Evolutionary conservation across 768 basidiomycete genomes (phyloP).

Genomic region (Rhizopogon vesiculosus): DNA sequence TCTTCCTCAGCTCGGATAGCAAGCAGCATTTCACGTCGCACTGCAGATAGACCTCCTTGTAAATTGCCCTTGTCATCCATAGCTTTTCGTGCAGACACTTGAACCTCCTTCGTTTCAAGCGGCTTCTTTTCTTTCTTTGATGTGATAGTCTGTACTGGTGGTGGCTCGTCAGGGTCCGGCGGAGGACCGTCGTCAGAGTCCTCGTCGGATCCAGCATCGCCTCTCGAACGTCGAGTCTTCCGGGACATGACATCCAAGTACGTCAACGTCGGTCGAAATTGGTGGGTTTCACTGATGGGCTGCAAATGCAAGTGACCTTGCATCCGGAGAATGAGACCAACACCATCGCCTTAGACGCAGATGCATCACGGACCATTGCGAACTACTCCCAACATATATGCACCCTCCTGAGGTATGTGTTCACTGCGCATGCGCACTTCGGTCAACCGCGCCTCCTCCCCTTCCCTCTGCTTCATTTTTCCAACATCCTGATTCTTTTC

Average conservation of each 20-base stretch:
- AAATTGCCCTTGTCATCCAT: conserved; percentile 56
- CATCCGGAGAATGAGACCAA: conserved; percentile 6
- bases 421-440: conserved; percentile 76
- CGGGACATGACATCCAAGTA: conserved; percentile 73
- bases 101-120: conserved; percentile 69
- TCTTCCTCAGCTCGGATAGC: conserved; percentile 75
- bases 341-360: neutral
- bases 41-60: conserved; percentile 63
- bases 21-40: conserved; percentile 72
- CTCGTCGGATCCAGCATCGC: conserved; percentile 51
- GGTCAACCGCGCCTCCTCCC: conserved; percentile 55
- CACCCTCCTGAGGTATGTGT: conserved; percentile 56
- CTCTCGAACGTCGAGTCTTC: conserved; percentile 49
- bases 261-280: conserved; percentile 77
- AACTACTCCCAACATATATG: conserved; percentile 74
- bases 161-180: conserved; percentile 71
- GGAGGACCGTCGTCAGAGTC: conserved; percentile 79
- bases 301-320: conserved; percentile 73
- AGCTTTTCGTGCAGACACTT: conserved; percentile 65
- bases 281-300: conserved; percentile 73
- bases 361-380: conserved; percentile 51
- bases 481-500: conserved; percentile 66
- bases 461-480: conserved; percentile 40
- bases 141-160: conserved; percentile 29
- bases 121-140: conserved; percentile 56